Evolutionary conservation across 2,329 filamentous ascomycete genomes (phyloP).

Genomic region (Colletotrichum musicola): DNA sequence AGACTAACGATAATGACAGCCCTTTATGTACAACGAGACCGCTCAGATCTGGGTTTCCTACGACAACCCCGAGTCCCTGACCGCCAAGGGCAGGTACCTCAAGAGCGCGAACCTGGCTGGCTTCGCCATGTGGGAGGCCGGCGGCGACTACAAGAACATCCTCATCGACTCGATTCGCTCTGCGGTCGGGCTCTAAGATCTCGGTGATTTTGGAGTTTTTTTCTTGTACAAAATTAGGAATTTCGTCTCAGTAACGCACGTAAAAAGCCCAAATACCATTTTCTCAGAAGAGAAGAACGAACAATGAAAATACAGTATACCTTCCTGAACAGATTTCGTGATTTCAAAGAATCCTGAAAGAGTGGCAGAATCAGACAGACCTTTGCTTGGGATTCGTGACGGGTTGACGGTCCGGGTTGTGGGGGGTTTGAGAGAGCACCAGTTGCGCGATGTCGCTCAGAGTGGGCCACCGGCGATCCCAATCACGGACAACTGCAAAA

Average conservation of each 20-base stretch:
- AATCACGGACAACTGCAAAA: neutral
- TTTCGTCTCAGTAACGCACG: neutral
- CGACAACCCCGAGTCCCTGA: conserved; percentile 27
- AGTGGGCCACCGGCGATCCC: conserved; percentile 1
- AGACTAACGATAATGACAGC: neutral
- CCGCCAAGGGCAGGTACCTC: conserved; percentile 32
- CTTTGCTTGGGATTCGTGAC: too few relatives aligned
- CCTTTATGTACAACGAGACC: conserved; percentile 29
- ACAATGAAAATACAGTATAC: neutral
- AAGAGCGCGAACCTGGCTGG: conserved; percentile 21
- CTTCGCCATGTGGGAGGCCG: conserved; percentile 33
- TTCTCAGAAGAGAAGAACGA: neutral
- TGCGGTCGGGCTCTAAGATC: conserved; percentile 25
- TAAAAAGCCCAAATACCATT: conserved; percentile 5
- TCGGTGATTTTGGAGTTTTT: neutral
- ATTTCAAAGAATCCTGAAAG: too few relatives aligned
- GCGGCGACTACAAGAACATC: conserved; percentile 35
- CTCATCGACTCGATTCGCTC: conserved; percentile 30
- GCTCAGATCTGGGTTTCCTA: conserved; percentile 37
- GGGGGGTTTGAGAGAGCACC: too few relatives aligned
- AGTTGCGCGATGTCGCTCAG: neutral
- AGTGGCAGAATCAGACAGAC: too few relatives aligned
- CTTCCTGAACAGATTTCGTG: too few relatives aligned
- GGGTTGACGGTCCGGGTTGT: too few relatives aligned
- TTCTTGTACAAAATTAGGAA: conserved; percentile 2